Evolutionary conservation across 768 basidiomycete genomes (phyloP), one percentile per base, ranked within the genome.

Genomic region (Baorangia bicolor): DNA sequence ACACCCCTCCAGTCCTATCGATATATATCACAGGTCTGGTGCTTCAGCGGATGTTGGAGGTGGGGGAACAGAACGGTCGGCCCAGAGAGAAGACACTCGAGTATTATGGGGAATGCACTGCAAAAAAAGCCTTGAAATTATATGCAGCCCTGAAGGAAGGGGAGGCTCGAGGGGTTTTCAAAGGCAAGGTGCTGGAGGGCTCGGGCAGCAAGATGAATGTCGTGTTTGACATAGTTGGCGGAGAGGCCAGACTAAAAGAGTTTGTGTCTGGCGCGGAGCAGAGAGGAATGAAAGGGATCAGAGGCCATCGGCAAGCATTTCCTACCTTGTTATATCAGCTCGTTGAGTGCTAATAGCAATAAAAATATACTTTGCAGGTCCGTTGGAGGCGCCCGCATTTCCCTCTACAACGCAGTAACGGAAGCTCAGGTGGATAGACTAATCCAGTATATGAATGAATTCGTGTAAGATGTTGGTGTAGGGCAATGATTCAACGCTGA

Each of bases 141-240:
- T 98, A 98, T 71, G 75, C 68, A 1, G 86, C 78, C 5, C 63
- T 99, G 57, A 80, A 81, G 60, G 81, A 83, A 60, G 92, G 92
- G 5, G 84, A 87, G 69, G 75, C 73, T 55, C 80, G 78, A 63
- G 92, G 92, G 0, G 74, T 92, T 53, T 83, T 92, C 63, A 80
- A 74, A 62, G 69, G 80, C 21, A 90, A 88, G 66, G 94, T 96
- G 20, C 78, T 82, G 65, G 78, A 80, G 54, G 88, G 84, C 6
- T 84, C 86, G 45, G 81, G 88, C 56, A 98, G 95, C 72, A 90
- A 90, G 85, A 98, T 98, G 96, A 99, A 99, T 69, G 79, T 92
- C 16, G 90, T 92, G 1, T 98, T 98, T 72, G 82, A 84, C 50
- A 76, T 95, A 13, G 60, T 84, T 13, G 89, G 86, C 0, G 88